A percentile compares a stretch with the other conserved stretches of the same genome.
phyloP scores from a whole-genome alignment of 2,329 filamentous ascomycete species.

The Endocalyx cinctus region DNA sequence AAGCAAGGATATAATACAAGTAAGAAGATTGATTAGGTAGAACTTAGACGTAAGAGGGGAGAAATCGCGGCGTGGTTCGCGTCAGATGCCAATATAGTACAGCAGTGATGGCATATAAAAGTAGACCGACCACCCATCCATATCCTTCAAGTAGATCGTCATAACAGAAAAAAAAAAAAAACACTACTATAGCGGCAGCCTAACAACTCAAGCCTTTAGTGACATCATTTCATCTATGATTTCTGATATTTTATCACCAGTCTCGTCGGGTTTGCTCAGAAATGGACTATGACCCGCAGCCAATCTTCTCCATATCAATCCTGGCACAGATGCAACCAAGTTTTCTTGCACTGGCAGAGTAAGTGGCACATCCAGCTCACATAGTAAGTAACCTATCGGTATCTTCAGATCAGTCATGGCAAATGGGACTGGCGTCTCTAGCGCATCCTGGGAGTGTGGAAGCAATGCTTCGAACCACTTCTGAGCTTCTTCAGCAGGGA shows the following conservation, averaged over 20 bases:
- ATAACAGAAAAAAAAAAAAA: too few species aligned
- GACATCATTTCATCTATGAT: not conserved
- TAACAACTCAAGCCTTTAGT: too few species aligned
- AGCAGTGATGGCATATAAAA: too few species aligned
- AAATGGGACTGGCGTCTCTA: conserved; percentile 12
- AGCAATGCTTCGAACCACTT: conserved; percentile 8
- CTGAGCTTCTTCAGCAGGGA: conserved; percentile 7
- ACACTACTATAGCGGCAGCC: too few species aligned
- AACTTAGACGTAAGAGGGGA: too few species aligned
- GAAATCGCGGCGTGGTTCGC: too few species aligned
- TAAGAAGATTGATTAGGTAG: too few species aligned
- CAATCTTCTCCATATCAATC: conserved; percentile 6
- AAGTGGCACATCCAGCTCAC: conserved; percentile 9
- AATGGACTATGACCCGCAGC: conserved; percentile 11
- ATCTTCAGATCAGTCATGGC: conserved; percentile 11
- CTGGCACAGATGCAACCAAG: conserved; percentile 2
- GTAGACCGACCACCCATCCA: too few species aligned
- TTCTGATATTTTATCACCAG: conserved; percentile 2
- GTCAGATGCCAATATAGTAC: too few species aligned
- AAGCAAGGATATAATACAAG: too few species aligned
- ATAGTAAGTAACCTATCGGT: conserved; percentile 11
- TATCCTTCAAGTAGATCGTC: too few species aligned
- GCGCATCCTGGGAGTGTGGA: conserved; percentile 12
- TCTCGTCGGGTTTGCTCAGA: conserved; percentile 10
- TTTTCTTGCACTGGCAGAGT: conserved; percentile 5